A percentile compares a stretch with the other conserved stretches of the same genome.
phyloP scores from a whole-genome alignment of 2,329 filamentous ascomycete genomes.

The Aspergillus brunneoviolaceus region DNA sequence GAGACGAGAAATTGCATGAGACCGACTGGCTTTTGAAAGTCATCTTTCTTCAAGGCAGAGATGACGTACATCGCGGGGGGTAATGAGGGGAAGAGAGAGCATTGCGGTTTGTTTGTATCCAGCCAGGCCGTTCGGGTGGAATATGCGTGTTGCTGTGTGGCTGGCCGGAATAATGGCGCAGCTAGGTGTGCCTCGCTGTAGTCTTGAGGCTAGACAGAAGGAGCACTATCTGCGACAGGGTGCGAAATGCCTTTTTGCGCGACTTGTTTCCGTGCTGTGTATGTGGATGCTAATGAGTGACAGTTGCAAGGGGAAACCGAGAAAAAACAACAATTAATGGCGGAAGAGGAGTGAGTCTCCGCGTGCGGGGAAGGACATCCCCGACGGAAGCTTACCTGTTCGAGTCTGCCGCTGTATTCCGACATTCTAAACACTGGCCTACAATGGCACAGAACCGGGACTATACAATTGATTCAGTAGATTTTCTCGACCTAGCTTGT shows the following conservation, averaged over 20 bases:
- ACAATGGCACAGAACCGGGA: no score
- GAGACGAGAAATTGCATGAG: not conserved
- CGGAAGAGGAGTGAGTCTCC: not conserved
- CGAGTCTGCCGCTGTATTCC: no score
- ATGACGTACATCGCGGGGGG: constrained; percentile 65
- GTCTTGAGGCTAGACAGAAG: not conserved
- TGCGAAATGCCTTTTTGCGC: no score
- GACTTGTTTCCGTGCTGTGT: no score
- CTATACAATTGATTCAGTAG: no score
- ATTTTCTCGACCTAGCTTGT: no score
- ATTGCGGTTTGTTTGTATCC: constrained; percentile 30
- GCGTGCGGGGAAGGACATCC: not conserved
- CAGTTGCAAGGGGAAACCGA: not conserved
- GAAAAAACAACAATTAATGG: not conserved
- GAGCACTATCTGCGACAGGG: no score
- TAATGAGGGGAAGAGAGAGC: constrained; percentile 66
- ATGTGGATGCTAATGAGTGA: not conserved
- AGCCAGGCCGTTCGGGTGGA: not conserved
- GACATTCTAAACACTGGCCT: no score
- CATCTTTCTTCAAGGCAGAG: not conserved
- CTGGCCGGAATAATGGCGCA: no score
- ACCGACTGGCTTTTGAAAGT: no score
- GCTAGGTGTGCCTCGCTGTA: not conserved
- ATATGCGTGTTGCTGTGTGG: not conserved
- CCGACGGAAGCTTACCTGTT: not conserved